phyloP scores from a whole-genome alignment of 129 eudicot genomes.

The Pittosporum tobira region DNA sequence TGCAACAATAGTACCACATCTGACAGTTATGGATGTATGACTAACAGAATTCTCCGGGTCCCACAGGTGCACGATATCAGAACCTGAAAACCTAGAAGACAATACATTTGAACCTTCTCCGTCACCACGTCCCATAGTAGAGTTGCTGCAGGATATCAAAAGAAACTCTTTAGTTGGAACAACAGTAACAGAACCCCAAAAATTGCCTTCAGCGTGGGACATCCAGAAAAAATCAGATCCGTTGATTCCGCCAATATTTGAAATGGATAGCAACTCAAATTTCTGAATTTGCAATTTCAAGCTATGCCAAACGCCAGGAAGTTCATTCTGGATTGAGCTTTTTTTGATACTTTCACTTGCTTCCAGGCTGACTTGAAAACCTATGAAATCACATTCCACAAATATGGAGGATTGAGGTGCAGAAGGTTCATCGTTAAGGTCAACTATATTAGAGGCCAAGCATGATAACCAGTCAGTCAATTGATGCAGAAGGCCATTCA shows the following conservation, averaged over 20 bases:
- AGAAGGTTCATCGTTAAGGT: conserved; percentile 13
- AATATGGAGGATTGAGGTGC: conserved; percentile 48
- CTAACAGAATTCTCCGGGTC: conserved; percentile 41
- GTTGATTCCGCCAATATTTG: conserved; percentile 52
- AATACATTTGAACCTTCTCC: conserved; percentile 85
- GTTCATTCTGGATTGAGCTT: conserved; percentile 60
- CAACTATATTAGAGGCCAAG: conserved; percentile 27
- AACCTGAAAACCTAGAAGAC: conserved; percentile 65
- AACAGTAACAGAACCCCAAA: conserved; percentile 61
- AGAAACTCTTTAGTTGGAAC: conserved; percentile 43
- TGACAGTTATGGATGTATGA: conserved; percentile 45
- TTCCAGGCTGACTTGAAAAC: conserved; percentile 31
- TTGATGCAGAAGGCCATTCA: conserved; percentile 38
- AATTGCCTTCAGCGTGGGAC: conserved; percentile 59
- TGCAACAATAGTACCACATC: conserved; percentile 73
- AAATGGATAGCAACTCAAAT: conserved; percentile 58
- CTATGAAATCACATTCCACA: conserved; percentile 58
- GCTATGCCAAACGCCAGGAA: conserved; percentile 80
- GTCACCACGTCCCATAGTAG: conserved; percentile 70
- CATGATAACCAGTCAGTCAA: conserved; percentile 31
- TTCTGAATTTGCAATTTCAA: conserved; percentile 42
- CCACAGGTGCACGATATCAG: conserved; percentile 57
- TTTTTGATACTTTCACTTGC: conserved; percentile 24
- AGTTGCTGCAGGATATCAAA: conserved; percentile 60
- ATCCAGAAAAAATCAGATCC: conserved; percentile 55